Base-by-base conservation (phyloP, 2,329 filamentous ascomycete species). In the Akanthomyces uredinophilus region DNA sequence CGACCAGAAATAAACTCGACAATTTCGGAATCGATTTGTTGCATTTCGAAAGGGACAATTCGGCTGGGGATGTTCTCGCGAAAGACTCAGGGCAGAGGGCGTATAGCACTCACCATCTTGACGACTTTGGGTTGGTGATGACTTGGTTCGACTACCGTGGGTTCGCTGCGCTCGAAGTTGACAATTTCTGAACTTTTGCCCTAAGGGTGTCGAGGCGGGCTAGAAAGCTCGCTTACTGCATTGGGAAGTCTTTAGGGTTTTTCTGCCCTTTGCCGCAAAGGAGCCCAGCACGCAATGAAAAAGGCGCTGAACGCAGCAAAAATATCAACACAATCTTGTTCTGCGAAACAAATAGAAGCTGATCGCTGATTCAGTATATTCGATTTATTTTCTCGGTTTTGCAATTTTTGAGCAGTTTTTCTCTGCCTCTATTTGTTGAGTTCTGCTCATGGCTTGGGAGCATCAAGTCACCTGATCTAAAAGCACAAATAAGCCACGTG, bases 61-160 rank as follows among this genome's bases (percentile, higher is more conserved):
- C 51, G 51, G 32, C 51, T 55, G 32, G 24, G 2, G 10, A 41
- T 50, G 29, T 50, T 61, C 51, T 61, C 27, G 59, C 44, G 32
- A 18, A 41, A 37, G 50, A 39, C 52, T 22, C 47, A 62, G 49
- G 65, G 67, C 63, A 64, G 65, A 68, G 62, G 64, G 63, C 68
- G 66, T 67, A 49, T 55, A 44, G 53, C 60, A 60, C 78, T 77
- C 78, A 85, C 82, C 82, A 85, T 85, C 78, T 83, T 80, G 78
- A 76, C 78, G 79, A 77, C 71, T 75, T 78, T 78, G 75, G 73
- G 75, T 78, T 77, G 75, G 76, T 80, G 80, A 80, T 78, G 79
- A 62, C 61, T 62, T 56, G 78, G 77, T 77, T 81, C 81, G 79
- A 77, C 77, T 74, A 77, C 77, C 76, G 78, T 80, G 75, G 74